Evolutionary conservation across 139 green algal genomes (phyloP), one percentile per base, ranked within the genome.

Genomic region (Chlorella vulgaris): DNA sequence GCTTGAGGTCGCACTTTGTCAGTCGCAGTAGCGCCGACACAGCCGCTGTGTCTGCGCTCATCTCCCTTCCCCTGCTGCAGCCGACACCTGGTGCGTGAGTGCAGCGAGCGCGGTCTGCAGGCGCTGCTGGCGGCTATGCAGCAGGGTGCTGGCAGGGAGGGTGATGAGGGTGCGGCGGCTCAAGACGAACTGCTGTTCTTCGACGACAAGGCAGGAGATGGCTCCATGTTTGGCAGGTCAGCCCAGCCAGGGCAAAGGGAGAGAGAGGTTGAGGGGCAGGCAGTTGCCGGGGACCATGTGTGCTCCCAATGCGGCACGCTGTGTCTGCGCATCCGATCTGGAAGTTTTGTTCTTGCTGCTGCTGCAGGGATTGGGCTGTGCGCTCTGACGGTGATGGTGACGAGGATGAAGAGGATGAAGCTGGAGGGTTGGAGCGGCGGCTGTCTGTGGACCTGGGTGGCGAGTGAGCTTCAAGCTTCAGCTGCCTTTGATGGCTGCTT

Each of bases 181-280:
- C 29, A 68, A 53, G 73, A 79, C 36, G 73, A 79, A 33, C 53
- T 79, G 24, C 73, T 79, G 22, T 79, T 79, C 53, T 79, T 79
- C 13, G 33, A 50, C 2, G 73, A 79, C 53, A 79, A 39, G 53
- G 53, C 50, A 28, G 73, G 73, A 3, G 73, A 79, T 47, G 38
- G 35, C 26, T 51, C 53, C 24, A 35, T 68, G 73, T 79, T 79
- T 68, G 73, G 53, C 73, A 79, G 73, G 73, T 69, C 26, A 1
- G 68, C 55, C n/a, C 5, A 21, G 21, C 15, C 13, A 10, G 47
- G 47, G 47, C 47, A 10, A 55, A 15, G 47, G 15, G 47, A 55
- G 47, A 15, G 47, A 15, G 47, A 55, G 47, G 47, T 10, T 55
- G 47, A 55, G 47, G 47, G 47, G 47, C 13, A 55, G 47, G 47